A percentile compares a stretch with the other conserved stretches of the same genome.
phyloP scores from a whole-genome alignment of 257 asterid genomes.

The Scutellaria minor region DNA sequence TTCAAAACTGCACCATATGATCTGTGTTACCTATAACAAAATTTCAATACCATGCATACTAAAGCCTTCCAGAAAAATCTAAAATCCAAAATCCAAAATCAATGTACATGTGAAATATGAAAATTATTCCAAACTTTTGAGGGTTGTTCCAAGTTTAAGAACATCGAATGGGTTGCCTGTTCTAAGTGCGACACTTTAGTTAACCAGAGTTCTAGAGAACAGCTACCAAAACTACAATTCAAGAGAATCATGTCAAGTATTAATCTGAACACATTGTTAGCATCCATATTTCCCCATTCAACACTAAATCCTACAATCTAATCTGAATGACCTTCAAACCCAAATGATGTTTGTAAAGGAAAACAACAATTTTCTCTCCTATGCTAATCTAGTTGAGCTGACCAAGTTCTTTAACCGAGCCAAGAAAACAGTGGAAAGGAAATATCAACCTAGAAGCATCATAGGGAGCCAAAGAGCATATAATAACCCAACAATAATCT shows the following conservation, averaged over 20 bases:
- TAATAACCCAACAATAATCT: background rate
- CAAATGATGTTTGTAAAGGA: background rate
- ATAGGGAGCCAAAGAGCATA: conserved; percentile 3
- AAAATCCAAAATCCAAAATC: background rate
- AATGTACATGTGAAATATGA: background rate
- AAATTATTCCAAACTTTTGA: background rate
- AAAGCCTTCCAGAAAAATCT: background rate
- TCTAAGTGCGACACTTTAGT: background rate
- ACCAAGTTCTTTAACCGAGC: background rate
- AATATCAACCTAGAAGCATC: conserved; percentile 6
- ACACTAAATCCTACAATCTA: background rate
- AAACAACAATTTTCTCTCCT: background rate
- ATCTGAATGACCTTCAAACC: background rate
- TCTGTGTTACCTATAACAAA: background rate
- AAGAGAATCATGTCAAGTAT: background rate
- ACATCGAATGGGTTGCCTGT: conserved; percentile 7
- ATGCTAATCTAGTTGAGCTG: background rate
- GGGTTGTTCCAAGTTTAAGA: conserved; percentile 16
- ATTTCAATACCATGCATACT: too few relatives aligned
- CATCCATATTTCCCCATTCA: background rate
- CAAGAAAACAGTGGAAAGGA: background rate
- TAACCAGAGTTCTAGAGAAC: background rate
- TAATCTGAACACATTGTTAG: conserved; percentile 4
- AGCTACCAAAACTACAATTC: background rate
- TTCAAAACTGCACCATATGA: conserved; percentile 13